These are phyloP conservation scores for Colletotrichum liriopes DNA, from an alignment of 2,329 filamentous ascomycete genomes.

Conservation along the genomic window DNA sequence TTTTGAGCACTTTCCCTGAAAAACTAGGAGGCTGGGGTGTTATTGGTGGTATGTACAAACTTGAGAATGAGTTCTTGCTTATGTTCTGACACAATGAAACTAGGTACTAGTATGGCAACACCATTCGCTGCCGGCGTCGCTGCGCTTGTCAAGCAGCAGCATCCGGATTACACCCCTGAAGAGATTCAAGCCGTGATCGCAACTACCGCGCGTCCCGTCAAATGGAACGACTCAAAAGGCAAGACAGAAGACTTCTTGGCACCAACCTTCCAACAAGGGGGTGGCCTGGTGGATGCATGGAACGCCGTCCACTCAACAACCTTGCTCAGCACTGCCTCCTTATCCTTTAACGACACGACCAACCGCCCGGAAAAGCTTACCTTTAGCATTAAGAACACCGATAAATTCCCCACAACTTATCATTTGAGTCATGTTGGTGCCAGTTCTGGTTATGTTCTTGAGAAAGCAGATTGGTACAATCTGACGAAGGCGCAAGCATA, in stretches of 20 bases:
- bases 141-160: constrained; percentile 46
- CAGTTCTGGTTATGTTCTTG: constrained; percentile 53
- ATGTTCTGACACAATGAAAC: background rate
- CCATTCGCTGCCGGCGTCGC: constrained; percentile 58
- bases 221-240: constrained; percentile 45
- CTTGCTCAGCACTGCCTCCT: constrained; percentile 50
- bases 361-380: constrained; percentile 51
- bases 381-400: constrained; percentile 56
- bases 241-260: constrained; percentile 26
- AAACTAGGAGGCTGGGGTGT: constrained; percentile 56
- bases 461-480: constrained; percentile 14
- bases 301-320: constrained; percentile 53
- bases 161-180: constrained; percentile 44
- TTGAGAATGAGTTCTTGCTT: no score
- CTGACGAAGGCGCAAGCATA: constrained; percentile 6
- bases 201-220: constrained; percentile 45
- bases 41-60: constrained; percentile 44
- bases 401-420: constrained; percentile 50
- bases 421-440: constrained; percentile 49
- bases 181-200: constrained; percentile 46
- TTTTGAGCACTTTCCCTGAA: constrained; percentile 56
- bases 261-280: constrained; percentile 57
- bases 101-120: constrained; percentile 63
- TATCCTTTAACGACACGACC: constrained; percentile 59
- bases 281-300: constrained; percentile 55